Conservation (phyloP, 805 yeast genomes). For the Starmerella sp. region DNA sequence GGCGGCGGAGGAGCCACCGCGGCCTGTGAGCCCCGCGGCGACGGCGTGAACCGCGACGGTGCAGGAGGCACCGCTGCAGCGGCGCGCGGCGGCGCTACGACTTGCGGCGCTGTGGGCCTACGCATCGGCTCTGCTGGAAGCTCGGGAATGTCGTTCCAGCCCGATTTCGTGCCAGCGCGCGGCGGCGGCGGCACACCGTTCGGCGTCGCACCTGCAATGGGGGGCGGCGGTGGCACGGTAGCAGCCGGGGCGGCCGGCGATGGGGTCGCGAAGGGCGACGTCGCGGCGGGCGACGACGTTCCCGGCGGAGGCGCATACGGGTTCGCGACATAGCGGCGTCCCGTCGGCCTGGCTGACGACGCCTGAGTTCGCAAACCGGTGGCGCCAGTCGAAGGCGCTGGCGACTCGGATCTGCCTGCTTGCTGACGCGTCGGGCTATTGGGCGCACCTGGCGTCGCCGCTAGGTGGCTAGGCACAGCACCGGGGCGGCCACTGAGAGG, state of each 20-base stretch:
- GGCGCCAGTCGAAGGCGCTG: not conserved
- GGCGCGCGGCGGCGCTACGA: constrained; percentile 8
- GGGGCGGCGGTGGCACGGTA: constrained; percentile 20
- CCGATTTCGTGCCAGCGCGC: constrained; percentile 12
- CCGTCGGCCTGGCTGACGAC: constrained; percentile 4
- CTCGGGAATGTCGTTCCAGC: constrained; percentile 26
- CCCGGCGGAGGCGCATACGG: constrained; percentile 21
- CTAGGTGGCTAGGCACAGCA: not conserved
- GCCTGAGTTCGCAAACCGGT: not conserved
- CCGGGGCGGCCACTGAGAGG: not conserved
- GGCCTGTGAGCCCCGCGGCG: constrained; percentile 19
- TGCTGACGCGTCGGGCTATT: not conserved
- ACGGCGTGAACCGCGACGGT: constrained; percentile 11
- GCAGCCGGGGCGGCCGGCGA: constrained; percentile 10
- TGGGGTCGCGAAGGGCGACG: constrained; percentile 19
- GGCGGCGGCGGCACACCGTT: constrained; percentile 7
- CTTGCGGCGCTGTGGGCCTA: constrained; percentile 21
- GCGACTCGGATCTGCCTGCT: not conserved
- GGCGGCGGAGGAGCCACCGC: constrained; percentile 24
- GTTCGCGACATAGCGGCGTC: constrained; percentile 17
- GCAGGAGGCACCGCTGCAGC: constrained; percentile 4
- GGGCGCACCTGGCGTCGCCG: not conserved
- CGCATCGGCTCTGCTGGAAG: constrained; percentile 14
- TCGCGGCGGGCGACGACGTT: constrained; percentile 10
- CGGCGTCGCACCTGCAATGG: constrained; percentile 5